Evolutionary conservation across 306 rosid species (phyloP).

Genomic region (Comarum palustre): DNA sequence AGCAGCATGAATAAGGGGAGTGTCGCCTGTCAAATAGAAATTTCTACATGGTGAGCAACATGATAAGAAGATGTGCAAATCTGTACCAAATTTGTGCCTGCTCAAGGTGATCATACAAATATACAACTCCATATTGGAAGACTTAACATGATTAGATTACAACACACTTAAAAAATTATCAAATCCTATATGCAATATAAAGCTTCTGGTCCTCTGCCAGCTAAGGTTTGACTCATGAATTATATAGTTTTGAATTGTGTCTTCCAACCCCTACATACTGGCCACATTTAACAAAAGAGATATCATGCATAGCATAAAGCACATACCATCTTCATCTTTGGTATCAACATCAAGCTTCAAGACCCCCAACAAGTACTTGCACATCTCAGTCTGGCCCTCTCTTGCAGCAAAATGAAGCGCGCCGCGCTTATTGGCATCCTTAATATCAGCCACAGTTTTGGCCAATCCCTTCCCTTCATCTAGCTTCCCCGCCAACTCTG

Average conservation of each 20-base stretch:
- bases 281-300: neutral
- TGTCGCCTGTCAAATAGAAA: constrained; percentile 46
- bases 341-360: constrained; percentile 74
- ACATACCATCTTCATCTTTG: constrained; percentile 80
- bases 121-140: neutral
- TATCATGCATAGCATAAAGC: neutral
- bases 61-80: neutral
- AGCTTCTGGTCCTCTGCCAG: neutral
- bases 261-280: neutral
- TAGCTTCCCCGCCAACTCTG: constrained; percentile 67
- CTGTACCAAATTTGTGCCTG: neutral
- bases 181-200: neutral
- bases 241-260: neutral
- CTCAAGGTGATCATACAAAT: neutral
- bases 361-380: constrained; percentile 64
- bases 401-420: constrained; percentile 91
- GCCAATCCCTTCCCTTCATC: constrained; percentile 70
- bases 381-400: constrained; percentile 76
- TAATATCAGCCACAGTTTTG: constrained; percentile 64
- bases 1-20: constrained; percentile 90
- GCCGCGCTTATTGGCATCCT: constrained; percentile 90
- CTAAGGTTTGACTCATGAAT: neutral
- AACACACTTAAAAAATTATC: neutral
- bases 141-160: neutral
- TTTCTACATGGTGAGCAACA: constrained; percentile 1